These are phyloP conservation scores for Erodium maritimum DNA, from an alignment of 345 rosid species.

Conservation along the genomic window DNA sequence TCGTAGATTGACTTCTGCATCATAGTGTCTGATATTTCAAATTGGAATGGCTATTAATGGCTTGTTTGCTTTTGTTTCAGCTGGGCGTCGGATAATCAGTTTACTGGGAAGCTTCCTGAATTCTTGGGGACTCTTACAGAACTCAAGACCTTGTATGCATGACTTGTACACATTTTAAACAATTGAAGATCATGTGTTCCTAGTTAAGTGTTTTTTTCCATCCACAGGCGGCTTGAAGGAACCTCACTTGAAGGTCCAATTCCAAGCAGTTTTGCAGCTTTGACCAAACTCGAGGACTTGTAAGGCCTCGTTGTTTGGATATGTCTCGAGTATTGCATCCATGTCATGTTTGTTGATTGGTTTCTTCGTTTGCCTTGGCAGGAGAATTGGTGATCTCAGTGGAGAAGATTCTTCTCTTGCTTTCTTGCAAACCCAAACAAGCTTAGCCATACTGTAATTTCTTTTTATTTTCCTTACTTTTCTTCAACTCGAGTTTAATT, in stretches of 20 bases:
- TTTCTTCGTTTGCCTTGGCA: conserved; percentile 1
- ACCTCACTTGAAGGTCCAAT: conserved; percentile 46
- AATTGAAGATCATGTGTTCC: background rate
- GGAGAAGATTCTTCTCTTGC: conserved; percentile 41
- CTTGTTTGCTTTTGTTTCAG: conserved; percentile 12
- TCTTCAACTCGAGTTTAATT: background rate
- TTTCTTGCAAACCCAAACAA: conserved; percentile 29
- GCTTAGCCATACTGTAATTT: conserved; percentile 36
- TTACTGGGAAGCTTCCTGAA: conserved; percentile 39
- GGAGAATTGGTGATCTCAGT: conserved; percentile 43
- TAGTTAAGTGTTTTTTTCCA: background rate
- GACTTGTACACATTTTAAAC: conserved; percentile 1
- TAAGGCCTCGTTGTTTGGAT: conserved; percentile 13
- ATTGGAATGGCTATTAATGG: background rate
- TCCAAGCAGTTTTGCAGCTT: conserved; percentile 31
- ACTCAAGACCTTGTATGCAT: conserved; percentile 33
- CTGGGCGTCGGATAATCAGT: conserved; percentile 52
- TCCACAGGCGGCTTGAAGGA: conserved; percentile 36
- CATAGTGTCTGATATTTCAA: background rate
- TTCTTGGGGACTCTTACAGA: conserved; percentile 32
- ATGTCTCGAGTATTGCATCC: background rate
- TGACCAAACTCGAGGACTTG: conserved; percentile 35
- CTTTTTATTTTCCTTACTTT: background rate
- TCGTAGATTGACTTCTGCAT: background rate
- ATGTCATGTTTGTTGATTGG: background rate